Evolutionary conservation across 805 yeast species (phyloP), one percentile per base, ranked within the genome.

Genomic region (Saccharomyces kudriavzevii): DNA sequence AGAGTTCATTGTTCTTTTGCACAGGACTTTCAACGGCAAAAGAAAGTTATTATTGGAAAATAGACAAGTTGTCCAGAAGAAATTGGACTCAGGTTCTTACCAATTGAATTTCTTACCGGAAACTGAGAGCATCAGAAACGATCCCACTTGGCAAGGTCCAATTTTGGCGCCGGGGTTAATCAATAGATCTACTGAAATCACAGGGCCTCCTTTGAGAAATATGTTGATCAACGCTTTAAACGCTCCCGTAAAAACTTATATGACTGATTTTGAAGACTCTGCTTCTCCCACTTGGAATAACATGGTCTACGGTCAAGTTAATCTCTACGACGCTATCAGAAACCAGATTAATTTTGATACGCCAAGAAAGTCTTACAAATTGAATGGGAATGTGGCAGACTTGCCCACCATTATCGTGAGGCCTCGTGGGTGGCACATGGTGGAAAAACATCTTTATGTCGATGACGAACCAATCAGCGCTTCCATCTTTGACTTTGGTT

Each of bases 341-440:
- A 78, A 82, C 66, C 79, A 83, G 64, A 77, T 87, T 63, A 77
- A 79, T 60, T 79, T 78, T 61, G 74, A 63, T 46, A 67, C 71
- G 27, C 62, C 63, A 59, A 77, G 61, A 72, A 77, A 64, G 76
- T 75, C 57, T 70, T 82, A 74, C 63, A 63, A 71, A 63, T 74
- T 78, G 76, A 48, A 51, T 14, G 83, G 83, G 65, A 75, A 57
- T 2, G 58, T 68, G 45, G 52, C 57, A 3, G 51, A 66, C 22
- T 57, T 84, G 51, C 92, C 92, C 56, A 87, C 90, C 47, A 73
- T 87, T 68, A 84, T 87, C 68, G 90, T 86, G 53, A 81, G 95
- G 75, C 95, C 95, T 66, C 80, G 95, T 75, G 94, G 95, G 50
- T 86, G 92, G 91, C 95, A 87, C 69, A 77, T 87, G 80, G 82